Conservation (phyloP, 108 stramenopile species). For the Skeletonema menzelii region DNA sequence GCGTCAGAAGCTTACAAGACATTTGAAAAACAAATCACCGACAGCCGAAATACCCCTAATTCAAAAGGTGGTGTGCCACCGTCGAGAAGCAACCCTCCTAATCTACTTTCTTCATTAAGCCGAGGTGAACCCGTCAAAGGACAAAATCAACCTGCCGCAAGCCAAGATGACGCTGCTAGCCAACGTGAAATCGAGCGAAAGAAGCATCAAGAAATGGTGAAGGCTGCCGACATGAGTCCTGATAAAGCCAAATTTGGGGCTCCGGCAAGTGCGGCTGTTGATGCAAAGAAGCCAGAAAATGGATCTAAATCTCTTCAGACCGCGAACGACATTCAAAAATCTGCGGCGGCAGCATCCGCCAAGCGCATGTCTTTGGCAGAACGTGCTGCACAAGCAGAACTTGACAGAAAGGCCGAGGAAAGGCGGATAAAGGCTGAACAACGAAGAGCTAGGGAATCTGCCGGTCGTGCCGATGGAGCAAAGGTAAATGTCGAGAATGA, state of each 20-base stretch:
- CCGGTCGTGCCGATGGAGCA: not conserved
- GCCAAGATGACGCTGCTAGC: constrained; percentile 11
- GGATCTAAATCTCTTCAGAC: not conserved
- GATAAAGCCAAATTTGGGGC: not conserved
- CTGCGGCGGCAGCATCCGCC: not conserved
- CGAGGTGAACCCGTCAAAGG: not conserved
- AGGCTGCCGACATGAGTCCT: not conserved
- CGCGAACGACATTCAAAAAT: constrained; percentile 6
- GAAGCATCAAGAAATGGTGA: constrained; percentile 40
- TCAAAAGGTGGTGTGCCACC: not conserved
- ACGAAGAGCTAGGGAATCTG: not conserved
- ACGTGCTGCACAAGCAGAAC: constrained; percentile 6
- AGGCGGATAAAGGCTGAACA: not conserved
- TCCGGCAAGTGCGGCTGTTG: not conserved
- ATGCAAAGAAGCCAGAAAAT: not conserved
- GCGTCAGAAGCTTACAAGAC: constrained; percentile 47
- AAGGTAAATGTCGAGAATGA: not conserved
- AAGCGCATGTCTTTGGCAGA: constrained; percentile 10
- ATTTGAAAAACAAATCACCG: constrained; percentile 38
- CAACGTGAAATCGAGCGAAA: constrained; percentile 28
- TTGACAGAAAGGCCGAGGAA: not conserved
- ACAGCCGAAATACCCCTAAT: constrained; percentile 18
- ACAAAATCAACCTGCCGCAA: not conserved
- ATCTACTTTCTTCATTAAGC: not conserved
- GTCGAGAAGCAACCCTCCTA: not conserved